Base-by-base conservation (phyloP, 257 asterid species). In the Rehmannia glutinosa region DNA sequence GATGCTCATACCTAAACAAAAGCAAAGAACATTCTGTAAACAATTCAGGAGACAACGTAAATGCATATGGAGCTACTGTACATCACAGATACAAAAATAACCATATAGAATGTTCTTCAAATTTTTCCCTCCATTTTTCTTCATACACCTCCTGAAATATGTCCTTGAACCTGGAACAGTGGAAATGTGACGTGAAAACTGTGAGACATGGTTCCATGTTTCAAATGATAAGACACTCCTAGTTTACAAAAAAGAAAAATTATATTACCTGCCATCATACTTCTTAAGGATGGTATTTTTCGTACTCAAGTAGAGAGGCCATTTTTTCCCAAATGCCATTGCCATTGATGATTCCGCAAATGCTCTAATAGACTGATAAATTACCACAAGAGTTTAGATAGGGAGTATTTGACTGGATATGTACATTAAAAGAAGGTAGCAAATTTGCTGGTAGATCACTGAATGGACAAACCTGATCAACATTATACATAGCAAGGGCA, bases 331-430 rank as follows among this genome's bases (percentile, higher is more conserved):
- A 60, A 78, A 81, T 7, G 96, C 95, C 82, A 89, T 73, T 35
- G 92, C 80, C 95, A 89, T 87, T 62, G 96, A 89, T 73, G 96
- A 83, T 73, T 89, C 96, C 51, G 96, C 96, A 81, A 89, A 89
- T 36, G 92, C 93, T 76, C 85, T 84, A 78, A 87, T 78, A 57
- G 96, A 89, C 96, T 89, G 81, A 68, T 67, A 71, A 66, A 33
- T 67, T 42, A 35, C 64, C 74, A 70, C 23, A 73, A 46, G 23
- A 32, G 49, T 46, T 21, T 8, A 46, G 36, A 1, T 59, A 28
- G 1, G 5, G 39, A 21, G 63, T 45, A 25, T 28, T 56, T 23
- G 16, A 28, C 43, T 43, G 46, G 17, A 12, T 25, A 8, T 36
- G 69, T 42, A 56, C 51, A 63, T 52, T 38, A 38, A 25, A 9